Evolutionary conservation across 1,139 yeast species (phyloP), one percentile per base, ranked within the genome.

Genomic region (Kodamaea sp.): DNA sequence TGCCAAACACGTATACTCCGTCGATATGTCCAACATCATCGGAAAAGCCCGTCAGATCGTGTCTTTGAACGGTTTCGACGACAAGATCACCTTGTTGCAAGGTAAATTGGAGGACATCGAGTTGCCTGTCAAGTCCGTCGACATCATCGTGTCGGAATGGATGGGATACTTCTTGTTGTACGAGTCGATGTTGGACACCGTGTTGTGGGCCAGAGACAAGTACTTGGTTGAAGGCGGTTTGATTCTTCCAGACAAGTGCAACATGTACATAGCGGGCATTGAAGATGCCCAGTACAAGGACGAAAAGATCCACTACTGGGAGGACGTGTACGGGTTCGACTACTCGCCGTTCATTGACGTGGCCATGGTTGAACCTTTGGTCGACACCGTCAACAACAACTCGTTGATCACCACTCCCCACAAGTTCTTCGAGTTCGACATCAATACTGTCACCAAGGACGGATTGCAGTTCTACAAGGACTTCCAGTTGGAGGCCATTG

Each of bases 111-210:
- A 94, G 67, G 98, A 94, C 55, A 90, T 92, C 39, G 77, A 67
- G 39, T 71, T 94, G 51, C 98, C 98, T 28, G 76, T 70, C 34
- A 61, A 70, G 38, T 41, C 84, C 56, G 99, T 94, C 32, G 99
- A 94, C 61, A 92, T 94, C 50, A 94, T 94, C 50, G 84, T 94
- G 42, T 83, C 95, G 44, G 99, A 94, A 66, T 94, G 99, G 99
- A 94, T 94, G 99, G 99, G 99, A 13, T 94, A 94, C 67, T 94
- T 94, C 57, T 68, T 94, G 53, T 71, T 94, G 39, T 94, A 92
- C 58, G 99, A 94, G 71, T 86, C 96, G 44, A 94, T 94, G 99
- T 76, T 94, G 61, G 98, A 94, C 61, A 89, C 98, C 24, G 99
- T 94, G 15, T 70, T 94, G 46, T 78, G 79, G 48, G 99, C 99